A percentile compares a stretch with the other conserved stretches of the same genome.
Evolutionary conservation across 164 flowering plant genomes (phyloP).

Genomic region (Brasenia schreberi): DNA sequence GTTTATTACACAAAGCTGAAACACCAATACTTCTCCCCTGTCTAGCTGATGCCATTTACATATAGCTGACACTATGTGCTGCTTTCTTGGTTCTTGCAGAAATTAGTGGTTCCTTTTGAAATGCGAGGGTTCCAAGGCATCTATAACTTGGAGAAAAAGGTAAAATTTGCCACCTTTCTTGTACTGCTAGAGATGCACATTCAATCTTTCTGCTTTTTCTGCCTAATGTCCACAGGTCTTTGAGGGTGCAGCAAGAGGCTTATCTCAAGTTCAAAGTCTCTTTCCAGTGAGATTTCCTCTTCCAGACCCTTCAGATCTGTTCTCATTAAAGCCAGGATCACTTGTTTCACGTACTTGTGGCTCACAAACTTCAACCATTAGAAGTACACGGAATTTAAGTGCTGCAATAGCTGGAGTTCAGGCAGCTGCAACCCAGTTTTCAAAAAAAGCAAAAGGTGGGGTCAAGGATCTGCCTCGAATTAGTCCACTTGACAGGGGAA

Average conservation of each 20-base stretch:
- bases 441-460: constrained; percentile 25
- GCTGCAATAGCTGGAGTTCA: constrained; percentile 83
- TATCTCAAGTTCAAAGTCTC: constrained; percentile 44
- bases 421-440: constrained; percentile 70
- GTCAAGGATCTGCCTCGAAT: not conserved
- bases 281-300: constrained; percentile 58
- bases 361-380: constrained; percentile 19
- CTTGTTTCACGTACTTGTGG: constrained; percentile 11
- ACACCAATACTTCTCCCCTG: too few species aligned
- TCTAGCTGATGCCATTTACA: too few species aligned
- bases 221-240: constrained; percentile 27
- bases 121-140: constrained; percentile 88
- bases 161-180: constrained; percentile 6
- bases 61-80: not conserved
- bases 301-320: constrained; percentile 49
- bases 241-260: constrained; percentile 73
- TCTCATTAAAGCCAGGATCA: constrained; percentile 76
- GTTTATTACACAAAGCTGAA: too few species aligned
- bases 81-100: constrained; percentile 29
- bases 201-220: not conserved
- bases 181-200: not conserved
- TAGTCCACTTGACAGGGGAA: not conserved
- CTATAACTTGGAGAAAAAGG: constrained; percentile 77
- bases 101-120: constrained; percentile 68
- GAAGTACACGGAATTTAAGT: constrained; percentile 31